Percentiles rank a stretch among this genome's conserved stretches.
Conservation (phyloP, 257 asterid species). For the Rauvolfia tetraphylla region DNA sequence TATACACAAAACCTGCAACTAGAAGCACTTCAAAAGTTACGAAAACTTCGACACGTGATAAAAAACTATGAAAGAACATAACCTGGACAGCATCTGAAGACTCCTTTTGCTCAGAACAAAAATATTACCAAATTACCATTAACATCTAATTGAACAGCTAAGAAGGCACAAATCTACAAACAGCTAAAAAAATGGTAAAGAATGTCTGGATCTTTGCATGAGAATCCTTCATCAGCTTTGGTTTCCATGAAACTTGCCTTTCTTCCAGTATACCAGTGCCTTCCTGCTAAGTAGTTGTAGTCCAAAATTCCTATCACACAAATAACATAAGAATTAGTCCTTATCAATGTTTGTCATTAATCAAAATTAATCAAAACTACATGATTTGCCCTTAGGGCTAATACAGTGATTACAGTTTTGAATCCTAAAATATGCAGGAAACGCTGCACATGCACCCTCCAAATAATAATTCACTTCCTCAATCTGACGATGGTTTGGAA, state of each 20-base stretch:
- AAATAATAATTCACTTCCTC: constrained; percentile 17
- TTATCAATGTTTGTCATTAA: too few species aligned
- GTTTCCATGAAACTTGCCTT: not conserved
- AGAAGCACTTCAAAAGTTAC: not conserved
- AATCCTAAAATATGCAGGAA: constrained; percentile 47
- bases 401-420: not conserved
- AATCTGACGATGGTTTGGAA: constrained; percentile 26
- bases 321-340: too few species aligned
- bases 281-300: not conserved
- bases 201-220: not conserved
- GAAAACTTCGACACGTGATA: not conserved
- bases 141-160: not conserved
- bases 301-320: not conserved
- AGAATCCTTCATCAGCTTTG: not conserved
- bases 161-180: not conserved
- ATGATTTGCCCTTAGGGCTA: not conserved
- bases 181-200: not conserved
- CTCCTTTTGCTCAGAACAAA: not conserved
- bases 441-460: constrained; percentile 59
- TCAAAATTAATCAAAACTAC: too few species aligned
- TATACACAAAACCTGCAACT: not conserved
- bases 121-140: not conserved
- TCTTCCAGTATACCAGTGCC: not conserved
- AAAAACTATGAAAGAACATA: not conserved
- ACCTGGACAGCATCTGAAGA: not conserved